Evolutionary conservation across 768 basidiomycete species (phyloP).

Genomic region (Rhizopogon rudus): DNA sequence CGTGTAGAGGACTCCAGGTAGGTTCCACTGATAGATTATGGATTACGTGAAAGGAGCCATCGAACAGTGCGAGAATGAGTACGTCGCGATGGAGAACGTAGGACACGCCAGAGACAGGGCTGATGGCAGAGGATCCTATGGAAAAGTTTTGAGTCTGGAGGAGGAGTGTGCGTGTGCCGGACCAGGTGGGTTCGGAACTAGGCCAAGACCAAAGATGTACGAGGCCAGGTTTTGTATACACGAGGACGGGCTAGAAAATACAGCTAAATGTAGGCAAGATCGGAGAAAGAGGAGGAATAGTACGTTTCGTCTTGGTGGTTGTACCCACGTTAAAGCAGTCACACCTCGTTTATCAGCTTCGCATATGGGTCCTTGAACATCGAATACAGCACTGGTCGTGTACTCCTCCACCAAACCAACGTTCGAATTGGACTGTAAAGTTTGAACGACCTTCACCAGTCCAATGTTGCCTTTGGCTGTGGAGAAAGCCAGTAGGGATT

Average conservation of each 20-base stretch:
- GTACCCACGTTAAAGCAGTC: constrained; percentile 56
- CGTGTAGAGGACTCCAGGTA: constrained; percentile 27
- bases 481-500: constrained; percentile 54
- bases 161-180: constrained; percentile 40
- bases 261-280: background rate
- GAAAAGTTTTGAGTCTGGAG: constrained; percentile 47
- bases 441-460: constrained; percentile 50
- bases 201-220: constrained; percentile 52
- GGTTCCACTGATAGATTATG: constrained; percentile 47
- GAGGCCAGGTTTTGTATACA: constrained; percentile 54
- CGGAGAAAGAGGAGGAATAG: constrained; percentile 13
- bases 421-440: constrained; percentile 23
- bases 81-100: constrained; percentile 48
- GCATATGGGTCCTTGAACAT: constrained; percentile 21
- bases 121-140: constrained; percentile 53
- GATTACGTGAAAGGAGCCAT: constrained; percentile 68
- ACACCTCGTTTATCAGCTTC: constrained; percentile 38
- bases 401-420: constrained; percentile 26
- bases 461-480: constrained; percentile 54
- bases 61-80: constrained; percentile 55
- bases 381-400: constrained; percentile 28
- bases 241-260: constrained; percentile 46
- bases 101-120: constrained; percentile 53
- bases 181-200: constrained; percentile 34
- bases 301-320: constrained; percentile 34